Evolutionary conservation across 108 stramenopile genomes (phyloP).

Genomic region (Thalassiosira profunda): DNA sequence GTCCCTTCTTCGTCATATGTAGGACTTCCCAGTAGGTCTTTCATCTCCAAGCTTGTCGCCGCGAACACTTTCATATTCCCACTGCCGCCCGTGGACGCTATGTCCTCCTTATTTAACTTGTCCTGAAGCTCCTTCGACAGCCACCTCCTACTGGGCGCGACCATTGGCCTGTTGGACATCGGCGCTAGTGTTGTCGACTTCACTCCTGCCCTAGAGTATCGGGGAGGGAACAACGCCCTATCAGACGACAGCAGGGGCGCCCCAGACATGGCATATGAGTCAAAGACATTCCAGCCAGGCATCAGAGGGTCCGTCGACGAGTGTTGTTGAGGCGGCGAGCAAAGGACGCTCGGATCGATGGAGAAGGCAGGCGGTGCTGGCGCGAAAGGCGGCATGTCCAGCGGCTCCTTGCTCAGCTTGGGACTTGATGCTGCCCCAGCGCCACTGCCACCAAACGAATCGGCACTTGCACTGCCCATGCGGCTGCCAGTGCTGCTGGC

Average conservation of each 20-base stretch:
- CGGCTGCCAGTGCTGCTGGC: not conserved
- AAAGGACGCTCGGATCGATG: slow-evolving; percentile 64
- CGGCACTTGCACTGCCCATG: not conserved
- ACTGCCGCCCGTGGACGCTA: too few species aligned
- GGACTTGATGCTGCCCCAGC: not conserved
- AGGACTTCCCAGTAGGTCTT: slow-evolving; percentile 6
- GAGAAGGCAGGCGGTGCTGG: slow-evolving; percentile 56
- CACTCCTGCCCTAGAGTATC: slow-evolving; percentile 29
- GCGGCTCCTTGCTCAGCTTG: slow-evolving; percentile 29
- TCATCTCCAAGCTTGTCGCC: slow-evolving; percentile 26
- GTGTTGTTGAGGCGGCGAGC: slow-evolving; percentile 4
- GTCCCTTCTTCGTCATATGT: not conserved
- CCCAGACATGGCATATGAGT: slow-evolving; percentile 53
- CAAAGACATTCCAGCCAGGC: slow-evolving; percentile 54
- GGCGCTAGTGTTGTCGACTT: slow-evolving; percentile 54
- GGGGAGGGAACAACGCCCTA: slow-evolving; percentile 13
- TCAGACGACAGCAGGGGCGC: slow-evolving; percentile 57
- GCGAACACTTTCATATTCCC: slow-evolving; percentile 54
- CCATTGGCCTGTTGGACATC: slow-evolving; percentile 45
- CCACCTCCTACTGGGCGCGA: slow-evolving; percentile 41
- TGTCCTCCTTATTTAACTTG: slow-evolving; percentile 4
- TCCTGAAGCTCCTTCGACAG: slow-evolving; percentile 43
- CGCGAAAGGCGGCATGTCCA: slow-evolving; percentile 63
- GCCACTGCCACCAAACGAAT: slow-evolving; percentile 1
- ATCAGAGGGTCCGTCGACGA: slow-evolving; percentile 12